Base-by-base conservation (phyloP, 345 rosid genomes). In the Syzygium jambos region DNA sequence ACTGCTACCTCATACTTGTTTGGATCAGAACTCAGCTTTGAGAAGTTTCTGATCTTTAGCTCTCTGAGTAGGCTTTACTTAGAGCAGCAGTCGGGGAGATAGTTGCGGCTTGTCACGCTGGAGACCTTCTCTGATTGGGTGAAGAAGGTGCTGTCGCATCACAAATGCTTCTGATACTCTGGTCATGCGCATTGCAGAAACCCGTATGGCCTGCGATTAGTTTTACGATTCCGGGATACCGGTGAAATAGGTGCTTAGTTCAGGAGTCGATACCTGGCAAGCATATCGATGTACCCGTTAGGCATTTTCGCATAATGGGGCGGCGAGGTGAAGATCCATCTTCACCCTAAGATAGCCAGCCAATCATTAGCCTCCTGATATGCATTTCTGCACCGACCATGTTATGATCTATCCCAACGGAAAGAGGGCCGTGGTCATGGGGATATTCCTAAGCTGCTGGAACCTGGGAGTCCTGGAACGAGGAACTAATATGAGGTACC, bases 91-190 rank as follows among this genome's bases (percentile, higher is more conserved):
- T 13, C 9, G 29, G 73, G 73, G 19, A 61, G 73, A 61, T 30
- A n/a, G 2, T n/a, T n/a, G 73, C 34, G 0, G 19, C 73, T 1
- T 61, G 73, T 61, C 19, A 2, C 0, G 1, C 73, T 3, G 11
- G 17, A 16, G 78, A 68, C 78, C 78, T 4, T 4, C 78, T 16
- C 46, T 17, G 12, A 34, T 68, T 0, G 43, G 78, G 46, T 10
- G 0, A 30, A 4, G 46, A 68, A 68, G 78, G 78, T 30, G 17
- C 43, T 1, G 46, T 68, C 78, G 23, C 78, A 0, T 30, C 0
- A 17, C 78, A 30, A 68, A 68, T 68, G 23, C 43, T 73, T 73
- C 80, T 6, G 25, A 4, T 34, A 34, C 78, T 2, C 22, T 2
- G 43, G 7, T 16, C 78, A 16, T 9, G 43, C 41, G 30, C 43